These are phyloP conservation scores for Musa acuminata DNA, from an alignment of 176 grass and related monocot species.

Conservation along the genomic window DNA sequence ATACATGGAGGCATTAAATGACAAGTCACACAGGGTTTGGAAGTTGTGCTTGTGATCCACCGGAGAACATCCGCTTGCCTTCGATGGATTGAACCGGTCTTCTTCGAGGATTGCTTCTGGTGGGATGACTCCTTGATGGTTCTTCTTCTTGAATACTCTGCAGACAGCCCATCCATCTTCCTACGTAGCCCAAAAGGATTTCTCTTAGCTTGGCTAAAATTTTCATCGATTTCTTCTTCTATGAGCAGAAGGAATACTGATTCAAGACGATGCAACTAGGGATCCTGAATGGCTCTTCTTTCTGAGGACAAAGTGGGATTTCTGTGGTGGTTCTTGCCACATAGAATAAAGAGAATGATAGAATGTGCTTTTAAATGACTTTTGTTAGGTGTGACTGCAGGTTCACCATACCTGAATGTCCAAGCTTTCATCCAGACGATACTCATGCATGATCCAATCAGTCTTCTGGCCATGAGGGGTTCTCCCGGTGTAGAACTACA, in stretches of 20 bases:
- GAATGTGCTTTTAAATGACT: background rate
- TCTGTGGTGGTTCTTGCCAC: no score
- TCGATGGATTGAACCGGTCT: constrained; percentile 31
- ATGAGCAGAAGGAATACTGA: no score
- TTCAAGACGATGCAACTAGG: no score
- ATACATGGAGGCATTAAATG: constrained; percentile 66
- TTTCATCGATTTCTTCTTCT: no score
- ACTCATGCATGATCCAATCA: constrained; percentile 54
- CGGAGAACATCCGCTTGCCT: background rate
- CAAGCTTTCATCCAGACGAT: constrained; percentile 34
- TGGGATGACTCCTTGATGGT: constrained; percentile 38
- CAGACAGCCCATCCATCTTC: constrained; percentile 98
- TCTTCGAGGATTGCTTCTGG: constrained; percentile 32
- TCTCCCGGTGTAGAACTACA: constrained; percentile 90
- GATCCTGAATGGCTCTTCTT: no score
- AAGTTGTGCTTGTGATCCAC: constrained; percentile 47
- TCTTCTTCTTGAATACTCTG: constrained; percentile 98
- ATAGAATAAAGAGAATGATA: no score
- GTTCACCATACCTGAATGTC: no score
- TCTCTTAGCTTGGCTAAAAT: no score
- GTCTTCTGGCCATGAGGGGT: constrained; percentile 77
- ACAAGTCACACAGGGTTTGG: constrained; percentile 39
- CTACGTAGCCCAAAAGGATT: constrained; percentile 11
- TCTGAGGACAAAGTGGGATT: no score
- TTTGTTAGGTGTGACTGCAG: no score